phyloP scores from a whole-genome alignment of 148 eudicot species.

The Vaccinium darrowii region DNA sequence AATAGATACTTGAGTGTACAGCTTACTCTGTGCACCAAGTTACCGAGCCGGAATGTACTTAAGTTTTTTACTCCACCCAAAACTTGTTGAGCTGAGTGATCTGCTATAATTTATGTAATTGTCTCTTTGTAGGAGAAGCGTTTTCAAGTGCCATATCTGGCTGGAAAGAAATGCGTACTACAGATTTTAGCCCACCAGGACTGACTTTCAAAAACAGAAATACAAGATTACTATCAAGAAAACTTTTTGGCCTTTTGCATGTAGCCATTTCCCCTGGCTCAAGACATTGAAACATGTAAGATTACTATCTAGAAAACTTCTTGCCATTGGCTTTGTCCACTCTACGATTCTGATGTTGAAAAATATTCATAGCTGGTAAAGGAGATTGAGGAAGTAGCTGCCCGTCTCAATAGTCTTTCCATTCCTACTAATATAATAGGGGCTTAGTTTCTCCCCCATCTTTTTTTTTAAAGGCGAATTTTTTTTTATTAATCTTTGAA shows the following conservation, averaged over 20 bases:
- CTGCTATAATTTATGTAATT: conserved; percentile 81
- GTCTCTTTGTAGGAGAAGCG: conserved; percentile 77
- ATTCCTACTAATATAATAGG: too few species aligned
- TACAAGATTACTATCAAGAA: neutral
- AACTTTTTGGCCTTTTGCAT: neutral
- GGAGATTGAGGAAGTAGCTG: too few species aligned
- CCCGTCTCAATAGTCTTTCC: too few species aligned
- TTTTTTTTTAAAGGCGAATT: too few species aligned
- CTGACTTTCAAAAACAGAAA: neutral
- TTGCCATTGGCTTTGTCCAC: too few species aligned
- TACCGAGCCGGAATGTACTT: conserved; percentile 36
- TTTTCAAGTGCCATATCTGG: conserved; percentile 96
- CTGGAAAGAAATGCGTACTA: neutral
- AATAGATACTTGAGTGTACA: conserved; percentile 51
- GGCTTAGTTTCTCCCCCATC: too few species aligned
- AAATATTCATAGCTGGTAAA: too few species aligned
- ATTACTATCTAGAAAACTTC: too few species aligned
- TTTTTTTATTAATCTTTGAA: too few species aligned
- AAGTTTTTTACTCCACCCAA: conserved; percentile 68
- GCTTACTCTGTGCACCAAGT: conserved; percentile 42
- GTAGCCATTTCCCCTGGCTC: neutral
- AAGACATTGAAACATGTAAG: neutral
- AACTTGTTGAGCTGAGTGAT: conserved; percentile 69
- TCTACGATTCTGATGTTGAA: too few species aligned
- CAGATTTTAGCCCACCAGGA: neutral